Base-by-base conservation (phyloP, 2,329 filamentous ascomycete genomes). In the Colletotrichum euphorbiae region DNA sequence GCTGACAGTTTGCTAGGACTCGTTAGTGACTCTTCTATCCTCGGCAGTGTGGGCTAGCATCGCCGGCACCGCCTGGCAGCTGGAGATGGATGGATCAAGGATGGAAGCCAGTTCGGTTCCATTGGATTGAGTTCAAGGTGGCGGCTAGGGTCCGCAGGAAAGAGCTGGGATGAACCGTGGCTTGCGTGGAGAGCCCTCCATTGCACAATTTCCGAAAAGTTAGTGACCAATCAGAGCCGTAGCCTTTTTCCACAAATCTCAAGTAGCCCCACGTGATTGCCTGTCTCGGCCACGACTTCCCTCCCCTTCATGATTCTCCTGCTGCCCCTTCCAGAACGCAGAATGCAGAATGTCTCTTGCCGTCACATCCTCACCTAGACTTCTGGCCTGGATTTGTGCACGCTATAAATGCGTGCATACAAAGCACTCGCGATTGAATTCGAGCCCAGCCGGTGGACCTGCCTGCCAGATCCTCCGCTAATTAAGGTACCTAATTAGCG, bases 191-290 rank as follows among this genome's bases (percentile, higher is more conserved):
- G 65, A 71, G 66, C 54, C 69, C 62, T 60, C 65, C 58, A 46
- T 58, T 58, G 51, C 45, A 62, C 72, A 73, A 76, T 75, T 75
- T 74, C 73, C 71, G 67, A 55, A 70, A 71, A 70, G 72, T 75
- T 74, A 73, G 69, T 63, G 68, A 52, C 74, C 71, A 72, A 72
- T 72, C 70, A 72, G n/a, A 17, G 13, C 15, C 38, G 63, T 19
- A 28, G 19, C 36, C n/a, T 46, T 57, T 62, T 69, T 67, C 67
- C 63, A 62, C 66, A 69, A 42, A 36, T 60, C 24, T 59, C 12
- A 21, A 15, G 5, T 28, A 21, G 40, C 21, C 31, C 72, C 78
- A 79, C 71, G 77, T 80, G 78, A 80, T 61, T 66, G 67, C 74
- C 72, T 60, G 77, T 76, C 69, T 70, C 38, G 45, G 65, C 76